phyloP scores from a whole-genome alignment of 345 rosid genomes.

The Crucihimalaya himalaica region DNA sequence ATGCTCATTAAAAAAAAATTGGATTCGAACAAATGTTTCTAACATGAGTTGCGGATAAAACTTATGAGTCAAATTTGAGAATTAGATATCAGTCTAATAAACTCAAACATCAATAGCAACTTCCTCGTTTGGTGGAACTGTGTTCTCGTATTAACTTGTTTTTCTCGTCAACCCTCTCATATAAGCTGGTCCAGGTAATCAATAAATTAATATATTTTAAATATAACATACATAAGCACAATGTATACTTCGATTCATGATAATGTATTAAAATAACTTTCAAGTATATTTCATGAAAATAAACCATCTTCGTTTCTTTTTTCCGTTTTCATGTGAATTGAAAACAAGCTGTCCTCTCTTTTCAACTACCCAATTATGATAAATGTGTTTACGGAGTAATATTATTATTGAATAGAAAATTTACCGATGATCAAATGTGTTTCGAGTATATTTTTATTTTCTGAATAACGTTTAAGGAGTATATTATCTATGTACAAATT shows the following conservation, averaged over 20 bases:
- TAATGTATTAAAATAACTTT: neutral
- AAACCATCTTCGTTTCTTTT: neutral
- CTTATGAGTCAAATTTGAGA: slow-evolving; percentile 1
- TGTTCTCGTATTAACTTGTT: slow-evolving; percentile 3
- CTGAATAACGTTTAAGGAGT: too few species aligned
- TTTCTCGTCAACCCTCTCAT: neutral
- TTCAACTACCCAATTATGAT: too few species aligned
- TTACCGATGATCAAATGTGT: neutral
- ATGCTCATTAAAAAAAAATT: too few species aligned
- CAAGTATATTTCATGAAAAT: neutral
- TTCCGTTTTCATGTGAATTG: neutral
- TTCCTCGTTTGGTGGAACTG: slow-evolving; percentile 34
- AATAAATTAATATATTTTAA: neutral
- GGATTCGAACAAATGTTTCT: neutral
- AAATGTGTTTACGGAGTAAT: too few species aligned
- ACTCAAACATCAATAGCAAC: slow-evolving; percentile 4
- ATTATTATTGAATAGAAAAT: neutral
- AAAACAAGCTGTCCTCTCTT: too few species aligned
- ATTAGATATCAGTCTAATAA: neutral
- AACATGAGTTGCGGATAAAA: neutral
- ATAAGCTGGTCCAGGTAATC: slow-evolving; percentile 21
- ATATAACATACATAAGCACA: neutral
- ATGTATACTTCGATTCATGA: neutral
- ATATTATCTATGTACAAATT: neutral
- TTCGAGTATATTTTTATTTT: too few species aligned